Evolutionary conservation across 495 filamentous ascomycete genomes (phyloP).

Genomic region (Xylaria flabelliformis): DNA sequence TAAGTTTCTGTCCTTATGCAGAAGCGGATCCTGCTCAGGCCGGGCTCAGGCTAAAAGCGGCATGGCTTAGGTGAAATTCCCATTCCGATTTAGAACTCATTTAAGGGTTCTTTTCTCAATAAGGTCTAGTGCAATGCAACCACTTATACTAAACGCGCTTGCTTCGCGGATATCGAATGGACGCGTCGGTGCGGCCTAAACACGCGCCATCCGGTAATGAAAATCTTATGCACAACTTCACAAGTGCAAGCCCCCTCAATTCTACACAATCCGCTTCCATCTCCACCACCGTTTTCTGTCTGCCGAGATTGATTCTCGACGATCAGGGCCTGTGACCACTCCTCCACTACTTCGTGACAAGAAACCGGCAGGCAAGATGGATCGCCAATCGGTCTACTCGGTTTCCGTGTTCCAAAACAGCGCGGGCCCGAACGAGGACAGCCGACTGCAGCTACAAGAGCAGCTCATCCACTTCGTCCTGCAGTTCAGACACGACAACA

Average conservation of each 20-base stretch:
- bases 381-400: slow-evolving; percentile 84
- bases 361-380: slow-evolving; percentile 63
- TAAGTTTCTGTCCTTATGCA: too few relatives aligned
- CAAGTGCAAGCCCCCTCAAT: slow-evolving; percentile 28
- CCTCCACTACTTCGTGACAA: not conserved
- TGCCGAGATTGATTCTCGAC: not conserved
- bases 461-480: slow-evolving; percentile 84
- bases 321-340: not conserved
- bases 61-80: too few relatives aligned
- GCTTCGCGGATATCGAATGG: not conserved
- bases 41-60: not conserved
- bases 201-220: slow-evolving; percentile 2
- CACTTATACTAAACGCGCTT: slow-evolving; percentile 38
- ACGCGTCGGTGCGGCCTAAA: not conserved
- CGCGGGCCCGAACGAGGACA: slow-evolving; percentile 60
- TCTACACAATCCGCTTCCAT: not conserved
- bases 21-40: too few relatives aligned
- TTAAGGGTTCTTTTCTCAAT: not conserved
- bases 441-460: slow-evolving; percentile 63
- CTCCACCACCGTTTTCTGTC: not conserved
- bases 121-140: slow-evolving; percentile 33
- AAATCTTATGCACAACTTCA: slow-evolving; percentile 33
- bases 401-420: slow-evolving; percentile 77
- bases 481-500: slow-evolving; percentile 93
- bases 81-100: too few relatives aligned